phyloP scores from a whole-genome alignment of 306 rosid species.

The Oemleria cerasiformis region DNA sequence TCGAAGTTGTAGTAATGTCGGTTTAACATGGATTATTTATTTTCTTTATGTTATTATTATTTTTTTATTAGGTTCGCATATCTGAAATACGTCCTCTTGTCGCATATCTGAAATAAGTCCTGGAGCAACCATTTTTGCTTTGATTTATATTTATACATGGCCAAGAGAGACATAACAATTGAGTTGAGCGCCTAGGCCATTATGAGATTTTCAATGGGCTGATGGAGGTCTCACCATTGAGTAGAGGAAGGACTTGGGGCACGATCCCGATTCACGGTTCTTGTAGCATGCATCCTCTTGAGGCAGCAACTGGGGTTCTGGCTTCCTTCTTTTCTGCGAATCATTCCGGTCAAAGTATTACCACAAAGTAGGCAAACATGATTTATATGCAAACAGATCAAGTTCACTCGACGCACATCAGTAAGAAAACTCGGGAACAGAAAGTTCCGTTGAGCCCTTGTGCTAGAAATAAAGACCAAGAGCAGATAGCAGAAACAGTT shows the following conservation, averaged over 20 bases:
- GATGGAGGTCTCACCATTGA: neutral
- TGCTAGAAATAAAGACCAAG: neutral
- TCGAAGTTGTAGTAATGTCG: no score
- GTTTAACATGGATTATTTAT: no score
- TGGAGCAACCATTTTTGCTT: no score
- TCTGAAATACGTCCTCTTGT: no score
- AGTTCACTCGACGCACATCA: neutral
- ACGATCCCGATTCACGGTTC: neutral
- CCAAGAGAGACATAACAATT: neutral
- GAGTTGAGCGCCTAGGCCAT: neutral
- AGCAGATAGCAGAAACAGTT: neutral
- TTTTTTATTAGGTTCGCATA: no score
- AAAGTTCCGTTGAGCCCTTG: neutral
- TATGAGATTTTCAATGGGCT: neutral
- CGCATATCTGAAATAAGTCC: no score
- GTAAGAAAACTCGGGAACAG: neutral
- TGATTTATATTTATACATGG: no score
- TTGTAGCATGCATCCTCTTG: neutral
- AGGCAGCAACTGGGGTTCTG: neutral
- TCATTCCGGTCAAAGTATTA: neutral
- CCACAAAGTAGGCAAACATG: neutral
- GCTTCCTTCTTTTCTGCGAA: conserved; percentile 1
- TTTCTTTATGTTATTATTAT: no score
- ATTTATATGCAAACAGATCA: neutral
- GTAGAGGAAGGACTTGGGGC: neutral